Evolutionary conservation across 768 basidiomycete genomes (phyloP).

Genomic region (Russula brevipes): DNA sequence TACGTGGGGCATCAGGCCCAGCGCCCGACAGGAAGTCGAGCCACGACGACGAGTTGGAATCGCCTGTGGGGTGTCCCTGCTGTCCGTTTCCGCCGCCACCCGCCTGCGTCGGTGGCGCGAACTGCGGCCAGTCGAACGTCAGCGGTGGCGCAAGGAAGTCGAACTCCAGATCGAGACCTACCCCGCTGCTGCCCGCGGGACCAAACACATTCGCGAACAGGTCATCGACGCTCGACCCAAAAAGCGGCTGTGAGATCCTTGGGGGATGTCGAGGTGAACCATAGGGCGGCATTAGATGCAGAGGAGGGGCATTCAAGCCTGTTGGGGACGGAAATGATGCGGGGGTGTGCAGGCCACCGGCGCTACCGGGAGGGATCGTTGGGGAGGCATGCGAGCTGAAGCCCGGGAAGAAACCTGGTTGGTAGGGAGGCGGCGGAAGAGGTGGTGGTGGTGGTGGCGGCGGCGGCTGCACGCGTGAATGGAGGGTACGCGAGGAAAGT

Average conservation of each 20-base stretch:
- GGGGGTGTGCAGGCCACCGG: not conserved
- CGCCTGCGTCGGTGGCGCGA: constrained; percentile 19
- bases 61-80: constrained; percentile 2
- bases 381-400: constrained; percentile 6
- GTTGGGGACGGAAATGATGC: constrained; percentile 14
- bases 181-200: constrained; percentile 21
- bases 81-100: not conserved
- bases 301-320: not conserved
- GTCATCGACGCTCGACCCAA: constrained; percentile 15
- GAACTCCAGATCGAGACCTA: constrained; percentile 23
- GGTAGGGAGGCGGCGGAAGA: constrained; percentile 1
- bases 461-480: not conserved
- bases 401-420: constrained; percentile 6
- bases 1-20: constrained; percentile 8
- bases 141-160: constrained; percentile 24
- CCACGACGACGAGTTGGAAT: constrained; percentile 19
- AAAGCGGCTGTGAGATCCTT: constrained; percentile 16
- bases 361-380: not conserved
- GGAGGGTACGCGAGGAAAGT: not conserved
- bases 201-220: constrained; percentile 26
- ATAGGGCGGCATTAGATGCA: constrained; percentile 7
- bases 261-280: constrained; percentile 20
- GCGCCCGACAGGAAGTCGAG: constrained; percentile 24
- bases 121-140: constrained; percentile 28
- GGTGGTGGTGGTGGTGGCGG: not conserved